Evolutionary conservation across 1,139 yeast genomes (phyloP).

Genomic region (Pichia sp.): DNA sequence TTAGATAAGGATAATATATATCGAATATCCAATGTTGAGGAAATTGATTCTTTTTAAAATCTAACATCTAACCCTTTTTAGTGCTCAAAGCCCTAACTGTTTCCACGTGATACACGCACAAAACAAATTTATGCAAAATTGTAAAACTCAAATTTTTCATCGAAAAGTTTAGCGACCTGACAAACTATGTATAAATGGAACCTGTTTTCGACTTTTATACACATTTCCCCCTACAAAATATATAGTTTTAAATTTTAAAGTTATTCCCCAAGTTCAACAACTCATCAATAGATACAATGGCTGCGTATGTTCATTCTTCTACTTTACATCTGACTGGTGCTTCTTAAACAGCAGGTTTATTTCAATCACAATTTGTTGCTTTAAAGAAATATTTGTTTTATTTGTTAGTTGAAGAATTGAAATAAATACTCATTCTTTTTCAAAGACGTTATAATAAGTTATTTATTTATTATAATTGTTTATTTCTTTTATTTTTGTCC

Average conservation of each 20-base stretch:
- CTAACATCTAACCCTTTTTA: not conserved
- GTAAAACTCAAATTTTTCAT: not conserved
- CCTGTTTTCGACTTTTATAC: not conserved
- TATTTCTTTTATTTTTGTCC: not conserved
- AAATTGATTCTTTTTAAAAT: too few species aligned
- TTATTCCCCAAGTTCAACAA: not conserved
- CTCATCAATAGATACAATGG: constrained; percentile 4
- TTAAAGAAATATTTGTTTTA: not conserved
- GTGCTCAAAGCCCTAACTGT: not conserved
- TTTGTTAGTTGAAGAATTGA: not conserved
- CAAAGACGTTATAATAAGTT: too few species aligned
- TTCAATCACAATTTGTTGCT: not conserved
- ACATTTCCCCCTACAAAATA: too few species aligned
- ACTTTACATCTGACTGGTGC: not conserved
- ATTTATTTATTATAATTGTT: too few species aligned
- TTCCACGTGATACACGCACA: not conserved
- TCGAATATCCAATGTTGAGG: too few species aligned
- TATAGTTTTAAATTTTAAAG: not conserved
- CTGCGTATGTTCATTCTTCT: constrained; percentile 10
- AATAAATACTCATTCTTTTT: not conserved
- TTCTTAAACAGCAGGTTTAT: not conserved
- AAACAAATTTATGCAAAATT: not conserved
- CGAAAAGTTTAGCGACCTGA: too few species aligned
- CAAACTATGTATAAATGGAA: too few species aligned
- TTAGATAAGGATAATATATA: too few species aligned